These are phyloP conservation scores for Penicillium expansum DNA, from an alignment of 2,329 filamentous ascomycete genomes.

Conservation along the genomic window DNA sequence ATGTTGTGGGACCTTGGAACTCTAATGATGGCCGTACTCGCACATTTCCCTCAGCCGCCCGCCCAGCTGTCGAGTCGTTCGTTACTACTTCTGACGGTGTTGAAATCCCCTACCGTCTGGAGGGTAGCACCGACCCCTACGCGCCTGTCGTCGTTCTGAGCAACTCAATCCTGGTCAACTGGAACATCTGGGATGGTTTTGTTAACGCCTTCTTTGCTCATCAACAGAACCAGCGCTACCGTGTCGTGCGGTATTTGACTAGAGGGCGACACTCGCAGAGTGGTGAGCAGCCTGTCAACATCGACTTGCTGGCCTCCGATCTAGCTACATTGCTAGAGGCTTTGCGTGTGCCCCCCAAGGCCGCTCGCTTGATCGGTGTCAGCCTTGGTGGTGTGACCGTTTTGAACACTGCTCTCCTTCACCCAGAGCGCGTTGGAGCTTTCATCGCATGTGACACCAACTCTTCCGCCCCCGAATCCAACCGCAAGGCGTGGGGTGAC, in stretches of 20 bases:
- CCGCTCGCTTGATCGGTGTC: slow-evolving; percentile 70
- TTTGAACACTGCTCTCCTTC: slow-evolving; percentile 67
- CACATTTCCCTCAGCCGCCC: slow-evolving; percentile 48
- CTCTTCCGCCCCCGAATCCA: slow-evolving; percentile 66
- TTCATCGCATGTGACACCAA: slow-evolving; percentile 81
- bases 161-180: slow-evolving; percentile 77
- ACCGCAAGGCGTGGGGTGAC: slow-evolving; percentile 76
- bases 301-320: slow-evolving; percentile 68
- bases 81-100: slow-evolving; percentile 68
- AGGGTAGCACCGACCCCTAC: slow-evolving; percentile 64
- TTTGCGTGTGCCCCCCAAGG: slow-evolving; percentile 61
- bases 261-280: slow-evolving; percentile 61
- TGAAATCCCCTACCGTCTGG: slow-evolving; percentile 68
- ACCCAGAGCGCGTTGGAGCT: slow-evolving; percentile 57
- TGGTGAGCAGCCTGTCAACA: slow-evolving; percentile 49
- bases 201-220: slow-evolving; percentile 58
- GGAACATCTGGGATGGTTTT: slow-evolving; percentile 78
- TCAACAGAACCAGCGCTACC: slow-evolving; percentile 57
- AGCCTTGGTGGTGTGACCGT: slow-evolving; percentile 78
- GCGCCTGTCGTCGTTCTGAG: slow-evolving; percentile 72
- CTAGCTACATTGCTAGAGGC: slow-evolving; percentile 64
- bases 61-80: slow-evolving; percentile 62
- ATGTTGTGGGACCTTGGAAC: slow-evolving; percentile 51
- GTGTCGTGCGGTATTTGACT: slow-evolving; percentile 72
- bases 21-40: slow-evolving; percentile 56